Percentiles rank a stretch among this genome's conserved stretches.
Conservation (phyloP, 2,329 filamentous ascomycete genomes). For the Verticillium klebahnii region DNA sequence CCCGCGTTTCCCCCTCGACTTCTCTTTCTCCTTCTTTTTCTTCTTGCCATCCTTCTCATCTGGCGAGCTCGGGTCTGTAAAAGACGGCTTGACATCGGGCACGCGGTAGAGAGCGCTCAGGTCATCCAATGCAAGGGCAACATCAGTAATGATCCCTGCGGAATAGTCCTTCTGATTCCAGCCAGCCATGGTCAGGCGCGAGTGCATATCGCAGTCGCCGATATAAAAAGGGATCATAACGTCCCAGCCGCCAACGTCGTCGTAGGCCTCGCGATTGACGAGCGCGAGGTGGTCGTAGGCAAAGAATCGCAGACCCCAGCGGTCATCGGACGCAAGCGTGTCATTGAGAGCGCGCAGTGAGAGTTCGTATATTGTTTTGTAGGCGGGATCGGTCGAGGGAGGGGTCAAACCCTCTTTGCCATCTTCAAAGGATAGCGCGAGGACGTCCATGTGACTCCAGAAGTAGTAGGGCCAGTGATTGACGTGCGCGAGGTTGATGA, state of each 20-base stretch:
- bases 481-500: constrained; percentile 38
- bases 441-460: constrained; percentile 54
- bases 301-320: constrained; percentile 52
- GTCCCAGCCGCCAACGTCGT: constrained; percentile 51
- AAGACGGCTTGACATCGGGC: constrained; percentile 27
- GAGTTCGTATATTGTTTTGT: constrained; percentile 36
- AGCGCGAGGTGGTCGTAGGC: constrained; percentile 54
- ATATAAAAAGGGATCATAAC: constrained; percentile 53
- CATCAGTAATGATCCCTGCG: constrained; percentile 40
- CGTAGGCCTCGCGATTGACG: constrained; percentile 48
- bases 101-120: constrained; percentile 41
- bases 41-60: constrained; percentile 3
- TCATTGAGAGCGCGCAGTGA: constrained; percentile 29
- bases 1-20: not conserved
- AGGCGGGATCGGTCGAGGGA: constrained; percentile 26
- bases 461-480: constrained; percentile 45
- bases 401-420: constrained; percentile 17
- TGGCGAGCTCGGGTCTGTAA: constrained; percentile 31
- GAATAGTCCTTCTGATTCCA: constrained; percentile 33
- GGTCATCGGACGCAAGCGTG: constrained; percentile 23
- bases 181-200: constrained; percentile 39
- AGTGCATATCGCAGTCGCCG: constrained; percentile 53
- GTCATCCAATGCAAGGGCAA: constrained; percentile 39
- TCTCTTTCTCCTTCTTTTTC: not conserved
- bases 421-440: constrained; percentile 35